Evolutionary conservation across 108 stramenopile species (phyloP).

Genomic region (Stephanodiscus minutulus): DNA sequence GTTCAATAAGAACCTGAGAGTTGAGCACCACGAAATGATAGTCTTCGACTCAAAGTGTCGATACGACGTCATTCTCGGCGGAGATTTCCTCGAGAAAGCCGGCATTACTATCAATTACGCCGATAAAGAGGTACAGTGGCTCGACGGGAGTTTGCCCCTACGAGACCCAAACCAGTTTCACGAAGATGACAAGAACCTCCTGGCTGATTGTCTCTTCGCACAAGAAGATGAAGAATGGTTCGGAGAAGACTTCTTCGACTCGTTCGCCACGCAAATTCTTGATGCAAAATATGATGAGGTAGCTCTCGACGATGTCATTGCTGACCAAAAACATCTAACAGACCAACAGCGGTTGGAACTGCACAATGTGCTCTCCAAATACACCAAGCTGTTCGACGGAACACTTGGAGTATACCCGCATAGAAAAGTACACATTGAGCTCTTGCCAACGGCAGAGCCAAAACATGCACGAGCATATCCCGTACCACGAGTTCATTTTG

Average conservation of each 20-base stretch:
- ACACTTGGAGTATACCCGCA: constrained; percentile 43
- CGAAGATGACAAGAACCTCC: background rate
- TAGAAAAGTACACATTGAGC: constrained; percentile 42
- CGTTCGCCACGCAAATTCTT: constrained; percentile 16
- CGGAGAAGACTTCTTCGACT: constrained; percentile 7
- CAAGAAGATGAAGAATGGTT: constrained; percentile 1
- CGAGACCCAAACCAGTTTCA: background rate
- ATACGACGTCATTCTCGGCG: constrained; percentile 51
- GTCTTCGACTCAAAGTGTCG: background rate
- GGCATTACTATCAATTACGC: constrained; percentile 28
- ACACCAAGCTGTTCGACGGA: constrained; percentile 36
- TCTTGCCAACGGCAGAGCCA: constrained; percentile 31
- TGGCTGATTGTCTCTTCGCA: background rate
- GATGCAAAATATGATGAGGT: constrained; percentile 41
- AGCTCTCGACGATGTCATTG: constrained; percentile 18
- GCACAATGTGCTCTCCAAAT: background rate
- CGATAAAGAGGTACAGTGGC: constrained; percentile 18
- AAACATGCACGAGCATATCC: constrained; percentile 27
- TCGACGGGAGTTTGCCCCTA: constrained; percentile 1
- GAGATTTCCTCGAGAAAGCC: constrained; percentile 22
- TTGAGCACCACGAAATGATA: background rate
- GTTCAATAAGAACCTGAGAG: background rate
- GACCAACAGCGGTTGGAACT: constrained; percentile 4
- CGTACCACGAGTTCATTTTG: constrained; percentile 26
- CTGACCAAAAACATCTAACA: constrained; percentile 39